Evolutionary conservation across 495 filamentous ascomycete genomes (phyloP).

Genomic region (Penicillium bialowiezense): DNA sequence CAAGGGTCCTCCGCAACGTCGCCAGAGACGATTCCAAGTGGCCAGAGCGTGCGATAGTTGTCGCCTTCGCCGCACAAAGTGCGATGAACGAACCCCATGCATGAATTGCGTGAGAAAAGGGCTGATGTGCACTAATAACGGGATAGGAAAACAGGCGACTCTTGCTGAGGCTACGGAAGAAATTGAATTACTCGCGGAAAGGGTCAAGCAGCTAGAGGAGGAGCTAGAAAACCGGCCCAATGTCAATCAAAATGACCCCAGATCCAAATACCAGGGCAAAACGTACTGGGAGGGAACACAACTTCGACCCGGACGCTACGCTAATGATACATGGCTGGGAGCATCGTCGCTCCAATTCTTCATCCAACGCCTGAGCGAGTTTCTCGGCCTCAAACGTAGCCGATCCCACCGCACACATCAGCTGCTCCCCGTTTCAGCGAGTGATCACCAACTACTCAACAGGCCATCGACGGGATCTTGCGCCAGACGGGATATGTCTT

Average conservation of each 20-base stretch:
- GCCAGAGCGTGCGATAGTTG: constrained; percentile 47
- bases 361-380: constrained; percentile 32
- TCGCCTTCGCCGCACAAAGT: constrained; percentile 43
- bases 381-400: constrained; percentile 29
- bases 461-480: background rate
- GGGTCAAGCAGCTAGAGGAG: constrained; percentile 36
- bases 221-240: constrained; percentile 20
- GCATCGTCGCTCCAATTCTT: constrained; percentile 40
- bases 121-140: constrained; percentile 34
- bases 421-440: constrained; percentile 14
- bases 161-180: constrained; percentile 6
- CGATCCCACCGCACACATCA: constrained; percentile 20
- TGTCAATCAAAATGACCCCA: background rate
- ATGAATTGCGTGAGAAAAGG: constrained; percentile 39
- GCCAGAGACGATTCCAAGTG: constrained; percentile 34
- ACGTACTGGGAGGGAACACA: constrained; percentile 22
- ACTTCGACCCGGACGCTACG: constrained; percentile 24
- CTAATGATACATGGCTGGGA: constrained; percentile 33
- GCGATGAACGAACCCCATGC: constrained; percentile 44
- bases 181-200: constrained; percentile 19
- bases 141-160: constrained; percentile 11
- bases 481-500: background rate
- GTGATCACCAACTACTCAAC: constrained; percentile 8
- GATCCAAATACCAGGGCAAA: constrained; percentile 4
- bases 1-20: too few relatives aligned